These are phyloP conservation scores for Suillus alpinus DNA, from an alignment of 768 basidiomycete genomes.

Conservation along the genomic window DNA sequence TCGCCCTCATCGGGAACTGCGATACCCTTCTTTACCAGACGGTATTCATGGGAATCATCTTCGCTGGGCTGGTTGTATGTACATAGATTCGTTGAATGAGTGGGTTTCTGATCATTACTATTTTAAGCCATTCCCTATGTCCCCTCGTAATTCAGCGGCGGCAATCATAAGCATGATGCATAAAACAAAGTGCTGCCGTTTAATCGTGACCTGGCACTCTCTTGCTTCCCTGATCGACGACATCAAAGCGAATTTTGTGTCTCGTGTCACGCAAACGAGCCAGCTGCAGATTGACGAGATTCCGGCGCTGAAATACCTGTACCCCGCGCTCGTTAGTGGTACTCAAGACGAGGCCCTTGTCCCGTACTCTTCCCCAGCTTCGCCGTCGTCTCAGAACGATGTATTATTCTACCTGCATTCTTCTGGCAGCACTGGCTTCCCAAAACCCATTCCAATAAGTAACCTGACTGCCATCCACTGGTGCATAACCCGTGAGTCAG, in stretches of 20 bases:
- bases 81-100: slow-evolving; percentile 22
- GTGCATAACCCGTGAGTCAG: slow-evolving; percentile 31
- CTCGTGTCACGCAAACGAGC: not conserved
- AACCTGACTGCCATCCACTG: slow-evolving; percentile 35
- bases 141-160: slow-evolving; percentile 40
- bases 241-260: slow-evolving; percentile 6
- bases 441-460: slow-evolving; percentile 42
- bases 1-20: slow-evolving; percentile 22
- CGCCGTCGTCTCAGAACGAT: slow-evolving; percentile 26
- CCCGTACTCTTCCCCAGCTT: slow-evolving; percentile 13
- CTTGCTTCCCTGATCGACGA: slow-evolving; percentile 16
- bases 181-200: slow-evolving; percentile 16
- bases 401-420: slow-evolving; percentile 46
- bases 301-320: slow-evolving; percentile 26
- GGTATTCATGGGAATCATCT: slow-evolving; percentile 33
- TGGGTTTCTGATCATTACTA: slow-evolving; percentile 22
- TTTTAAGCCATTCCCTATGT: slow-evolving; percentile 33
- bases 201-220: slow-evolving; percentile 18
- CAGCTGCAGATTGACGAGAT: slow-evolving; percentile 16
- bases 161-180: slow-evolving; percentile 32
- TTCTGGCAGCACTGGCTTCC: slow-evolving; percentile 49
- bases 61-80: slow-evolving; percentile 36
- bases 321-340: slow-evolving; percentile 40
- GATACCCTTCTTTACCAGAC: slow-evolving; percentile 37
- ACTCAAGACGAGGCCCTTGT: slow-evolving; percentile 12